Evolutionary conservation across 306 rosid genomes (phyloP), one percentile per base, ranked within the genome.

Genomic region (Cucurbita argyrosperma): DNA sequence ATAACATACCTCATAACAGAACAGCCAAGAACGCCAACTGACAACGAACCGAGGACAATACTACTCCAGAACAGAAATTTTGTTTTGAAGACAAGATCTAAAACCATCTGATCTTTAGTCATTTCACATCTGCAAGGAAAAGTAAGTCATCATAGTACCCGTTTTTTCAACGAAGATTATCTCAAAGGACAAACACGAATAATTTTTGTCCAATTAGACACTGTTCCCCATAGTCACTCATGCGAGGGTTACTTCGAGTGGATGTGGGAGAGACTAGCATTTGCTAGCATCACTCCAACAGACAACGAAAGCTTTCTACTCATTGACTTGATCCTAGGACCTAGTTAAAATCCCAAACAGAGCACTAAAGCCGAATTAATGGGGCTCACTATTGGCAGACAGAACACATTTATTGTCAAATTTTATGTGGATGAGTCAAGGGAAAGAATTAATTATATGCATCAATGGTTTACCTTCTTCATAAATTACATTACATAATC

Each of bases 41-140:
- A 88, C 56, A 94, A 21, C 7, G 97, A 85, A 82, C 95, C 87
- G 9, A 91, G 87, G 60, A 83, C 51, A 67, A 88, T 16, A 58
- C 97, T 85, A 78, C 86, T 64, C 90, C 93, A 83, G 78, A 91
- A 83, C 68, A 89, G 80, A 56, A 78, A 5, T 74, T 80, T 94
- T 2, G 86, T 68, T 80, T 66, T 82, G 71, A 72, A 74, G 76
- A 88, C 80, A 56, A 91, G 89, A 76, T 89, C 88, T 57, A 52
- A 55, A 77, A 94, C 83, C 92, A 94, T 91, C 85, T 88, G 88
- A 71, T 94, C 95, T 87, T 94, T 91, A 35, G 76, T 84, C 91
- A 84, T 77, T 74, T 88, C 91, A 57, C 91, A 88, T 83, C 99
- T 91, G 83, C 79, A 83, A 84, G 77, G 61, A 60, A 60, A 11